phyloP scores from a whole-genome alignment of 2,329 filamentous ascomycete species.

The Lachnellula arida region DNA sequence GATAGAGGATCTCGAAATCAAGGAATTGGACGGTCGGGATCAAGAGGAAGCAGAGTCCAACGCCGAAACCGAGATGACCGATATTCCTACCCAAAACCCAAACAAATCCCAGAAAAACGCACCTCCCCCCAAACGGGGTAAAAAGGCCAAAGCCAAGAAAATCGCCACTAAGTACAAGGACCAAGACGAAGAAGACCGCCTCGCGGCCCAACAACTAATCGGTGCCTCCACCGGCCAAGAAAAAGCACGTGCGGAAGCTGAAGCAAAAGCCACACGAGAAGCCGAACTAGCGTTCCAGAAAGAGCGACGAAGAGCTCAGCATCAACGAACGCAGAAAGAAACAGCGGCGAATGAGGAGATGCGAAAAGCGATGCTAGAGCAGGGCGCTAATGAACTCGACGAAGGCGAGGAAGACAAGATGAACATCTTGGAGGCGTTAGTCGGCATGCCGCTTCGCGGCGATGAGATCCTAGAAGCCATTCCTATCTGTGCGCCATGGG shows the following conservation, averaged over 20 bases:
- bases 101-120: conserved; percentile 41
- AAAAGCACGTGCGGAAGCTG: conserved; percentile 63
- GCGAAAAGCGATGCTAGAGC: conserved; percentile 55
- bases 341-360: conserved; percentile 73
- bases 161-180: conserved; percentile 84
- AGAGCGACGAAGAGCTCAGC: conserved; percentile 74
- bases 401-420: conserved; percentile 51
- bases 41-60: conserved; percentile 34
- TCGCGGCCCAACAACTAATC: conserved; percentile 78
- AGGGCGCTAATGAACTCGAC: conserved; percentile 55
- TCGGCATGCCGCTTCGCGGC: conserved; percentile 72
- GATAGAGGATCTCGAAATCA: conserved; percentile 13
- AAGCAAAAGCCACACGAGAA: conserved; percentile 64
- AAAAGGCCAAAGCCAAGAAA: conserved; percentile 80
- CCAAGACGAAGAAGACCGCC: conserved; percentile 91
- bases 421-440: conserved; percentile 62
- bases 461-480: conserved; percentile 74
- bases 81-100: conserved; percentile 21
- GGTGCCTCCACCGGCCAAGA: conserved; percentile 66
- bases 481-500: conserved; percentile 61
- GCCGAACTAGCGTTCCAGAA: conserved; percentile 67
- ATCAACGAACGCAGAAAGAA: conserved; percentile 69
- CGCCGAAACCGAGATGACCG: conserved; percentile 11
- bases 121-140: conserved; percentile 60
- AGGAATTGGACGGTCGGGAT: conserved; percentile 11